Evolutionary conservation across 2,329 filamentous ascomycete genomes (phyloP).

Genomic region (Nothophaeocryptopus gaeumannii): DNA sequence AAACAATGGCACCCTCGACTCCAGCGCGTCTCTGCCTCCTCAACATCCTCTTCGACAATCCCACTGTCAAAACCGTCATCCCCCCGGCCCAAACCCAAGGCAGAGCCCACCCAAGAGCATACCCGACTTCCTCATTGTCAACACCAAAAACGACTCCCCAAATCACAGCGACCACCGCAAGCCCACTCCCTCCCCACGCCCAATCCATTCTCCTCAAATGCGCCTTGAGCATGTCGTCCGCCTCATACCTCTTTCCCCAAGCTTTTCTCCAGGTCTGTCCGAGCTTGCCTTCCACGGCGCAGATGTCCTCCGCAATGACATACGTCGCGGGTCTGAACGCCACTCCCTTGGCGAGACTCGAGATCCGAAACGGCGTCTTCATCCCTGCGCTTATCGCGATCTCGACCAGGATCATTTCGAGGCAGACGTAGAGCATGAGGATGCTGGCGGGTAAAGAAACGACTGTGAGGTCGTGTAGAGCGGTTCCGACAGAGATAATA

Average conservation of each 20-base stretch:
- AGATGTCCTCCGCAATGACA: conserved; percentile 13
- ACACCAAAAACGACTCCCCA: conserved; percentile 10
- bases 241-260: conserved; percentile 8
- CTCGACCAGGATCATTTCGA: neutral
- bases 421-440: neutral
- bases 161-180: conserved; percentile 5
- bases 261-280: conserved; percentile 7
- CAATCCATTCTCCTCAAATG: conserved; percentile 5
- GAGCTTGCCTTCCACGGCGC: conserved; percentile 12
- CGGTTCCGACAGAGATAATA: conserved; percentile 7
- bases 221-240: neutral
- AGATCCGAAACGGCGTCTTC: conserved; percentile 1
- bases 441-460: neutral
- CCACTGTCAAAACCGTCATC: conserved; percentile 3
- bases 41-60: conserved; percentile 7
- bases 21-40: neutral
- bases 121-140: conserved; percentile 8
- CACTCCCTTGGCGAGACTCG: neutral
- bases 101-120: conserved; percentile 6
- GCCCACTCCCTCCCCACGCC: conserved; percentile 11
- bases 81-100: conserved; percentile 13
- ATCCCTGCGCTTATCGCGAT: neutral
- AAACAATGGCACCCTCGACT: neutral
- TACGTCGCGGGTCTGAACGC: conserved; percentile 3
- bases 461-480: neutral